Base-by-base conservation (phyloP, 257 asterid genomes). In the Salvia splendens region DNA sequence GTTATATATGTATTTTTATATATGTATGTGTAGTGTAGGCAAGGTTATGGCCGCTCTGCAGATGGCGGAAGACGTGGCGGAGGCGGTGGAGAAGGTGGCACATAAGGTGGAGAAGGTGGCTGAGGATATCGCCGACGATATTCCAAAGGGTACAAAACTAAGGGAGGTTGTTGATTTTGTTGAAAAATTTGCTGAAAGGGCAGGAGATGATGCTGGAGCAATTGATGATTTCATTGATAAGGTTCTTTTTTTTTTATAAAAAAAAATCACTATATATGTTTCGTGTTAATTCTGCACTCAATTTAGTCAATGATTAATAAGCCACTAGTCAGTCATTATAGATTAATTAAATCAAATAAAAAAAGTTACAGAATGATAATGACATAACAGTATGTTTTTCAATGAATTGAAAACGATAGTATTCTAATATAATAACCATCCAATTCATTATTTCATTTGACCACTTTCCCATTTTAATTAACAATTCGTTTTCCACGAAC, bases 51-150 rank as follows among this genome's bases (percentile, higher is more conserved):
- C 17, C 3, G 78, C 75, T 36, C 78, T 82, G 64, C 74, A 80
- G 81, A 57, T 63, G 35, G 77, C 86, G 65, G 93, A 88, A 65
- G 78, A 84, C 1, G 76, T 81, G 73, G 87, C 75, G 53, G 90
- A 84, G 73, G 85, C 70, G 61, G 84, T 84, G 55, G 95, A 81
- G 55, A 36, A 35, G 1, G 77, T 80, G 76, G 88, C 93, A 46
- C 86, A 72, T 17, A 72, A 62, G 46, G 79, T 86, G 70, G 91
- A 83, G 68, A 75, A 77, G 52, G 80, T 20, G 69, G 91, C 88
- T 68, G 88, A 85, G 80, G 80, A 83, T 14, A 62, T 83, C 20
- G 60, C 64, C n/a, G 78, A 78, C 4, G 67, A 82, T 35, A 76
- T 88, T 16, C 93, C 95, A 0, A 68, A 64, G 33, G 86, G 80